Evolutionary conservation across 768 basidiomycete genomes (phyloP).

Genomic region (Chiua virens): DNA sequence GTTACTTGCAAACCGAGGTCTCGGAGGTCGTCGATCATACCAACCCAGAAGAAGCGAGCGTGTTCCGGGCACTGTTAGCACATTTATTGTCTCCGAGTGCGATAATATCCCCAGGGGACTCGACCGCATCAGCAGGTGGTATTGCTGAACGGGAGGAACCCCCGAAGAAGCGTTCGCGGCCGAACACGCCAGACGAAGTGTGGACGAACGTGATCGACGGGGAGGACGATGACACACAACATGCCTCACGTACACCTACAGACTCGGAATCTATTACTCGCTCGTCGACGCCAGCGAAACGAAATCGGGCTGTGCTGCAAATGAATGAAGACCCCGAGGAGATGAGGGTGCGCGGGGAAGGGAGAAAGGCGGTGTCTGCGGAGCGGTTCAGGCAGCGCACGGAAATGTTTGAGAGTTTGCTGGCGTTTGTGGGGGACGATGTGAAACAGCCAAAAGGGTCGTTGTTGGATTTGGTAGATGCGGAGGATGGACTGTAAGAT

Average conservation of each 20-base stretch:
- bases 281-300: slow-evolving; percentile 13
- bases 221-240: slow-evolving; percentile 20
- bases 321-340: slow-evolving; percentile 34
- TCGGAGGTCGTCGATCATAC: slow-evolving; percentile 70
- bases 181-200: slow-evolving; percentile 42
- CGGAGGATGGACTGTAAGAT: slow-evolving; percentile 26
- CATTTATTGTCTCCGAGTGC: slow-evolving; percentile 52
- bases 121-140: slow-evolving; percentile 5
- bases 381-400: slow-evolving; percentile 63
- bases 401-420: slow-evolving; percentile 65
- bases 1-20: slow-evolving; percentile 70
- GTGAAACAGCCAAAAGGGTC: slow-evolving; percentile 68
- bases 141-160: slow-evolving; percentile 28
- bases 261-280: slow-evolving; percentile 3
- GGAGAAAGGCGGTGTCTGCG: slow-evolving; percentile 37
- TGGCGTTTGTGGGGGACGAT: slow-evolving; percentile 60
- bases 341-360: slow-evolving; percentile 24
- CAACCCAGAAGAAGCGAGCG: slow-evolving; percentile 56
- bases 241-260: not conserved
- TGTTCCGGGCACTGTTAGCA: slow-evolving; percentile 65
- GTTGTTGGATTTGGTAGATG: slow-evolving; percentile 62
- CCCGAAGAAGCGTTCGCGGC: slow-evolving; percentile 46
- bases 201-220: slow-evolving; percentile 43
- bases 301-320: slow-evolving; percentile 18
- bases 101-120: not conserved